A percentile compares a stretch with the other conserved stretches of the same genome.
Evolutionary conservation across 192 early-diverging fungal species (phyloP).

Genomic region (Umbelopsis isabellina): DNA sequence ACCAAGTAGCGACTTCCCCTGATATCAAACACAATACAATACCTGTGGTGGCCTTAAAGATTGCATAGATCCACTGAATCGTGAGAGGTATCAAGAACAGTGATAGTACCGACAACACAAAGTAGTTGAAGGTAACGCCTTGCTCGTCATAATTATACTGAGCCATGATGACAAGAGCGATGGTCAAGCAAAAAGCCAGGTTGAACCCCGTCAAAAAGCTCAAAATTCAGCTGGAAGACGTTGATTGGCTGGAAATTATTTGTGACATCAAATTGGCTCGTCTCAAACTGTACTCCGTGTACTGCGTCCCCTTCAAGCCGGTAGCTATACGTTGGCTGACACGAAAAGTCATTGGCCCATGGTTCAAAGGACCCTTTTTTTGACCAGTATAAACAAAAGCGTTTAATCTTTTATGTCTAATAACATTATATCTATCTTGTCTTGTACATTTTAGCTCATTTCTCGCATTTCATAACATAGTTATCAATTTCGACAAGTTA

Average conservation of each 20-base stretch:
- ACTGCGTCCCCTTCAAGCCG: no score
- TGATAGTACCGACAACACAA: conserved; percentile 82
- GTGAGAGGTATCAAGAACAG: conserved; percentile 84
- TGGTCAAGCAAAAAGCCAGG: background rate
- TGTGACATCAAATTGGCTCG: conserved; percentile 14
- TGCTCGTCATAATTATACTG: conserved; percentile 95
- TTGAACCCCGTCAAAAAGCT: conserved; percentile 18
- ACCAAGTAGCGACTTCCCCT: background rate
- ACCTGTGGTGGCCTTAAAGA: conserved; percentile 23
- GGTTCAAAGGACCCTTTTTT: no score
- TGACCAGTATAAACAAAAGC: no score
- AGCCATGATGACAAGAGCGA: conserved; percentile 48
- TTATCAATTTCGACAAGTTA: no score
- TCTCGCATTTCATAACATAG: no score
- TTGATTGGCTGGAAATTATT: conserved; percentile 20
- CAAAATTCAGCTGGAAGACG: conserved; percentile 8
- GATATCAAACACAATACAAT: background rate
- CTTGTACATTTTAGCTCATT: no score
- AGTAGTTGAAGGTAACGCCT: conserved; percentile 95
- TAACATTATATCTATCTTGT: no score
- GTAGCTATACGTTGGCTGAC: no score
- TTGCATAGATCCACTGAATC: conserved; percentile 29
- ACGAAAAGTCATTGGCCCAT: no score
- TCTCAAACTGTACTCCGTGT: no score
- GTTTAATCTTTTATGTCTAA: no score